Conservation (phyloP, 306 rosid genomes). For the Fagus sylvatica region DNA sequence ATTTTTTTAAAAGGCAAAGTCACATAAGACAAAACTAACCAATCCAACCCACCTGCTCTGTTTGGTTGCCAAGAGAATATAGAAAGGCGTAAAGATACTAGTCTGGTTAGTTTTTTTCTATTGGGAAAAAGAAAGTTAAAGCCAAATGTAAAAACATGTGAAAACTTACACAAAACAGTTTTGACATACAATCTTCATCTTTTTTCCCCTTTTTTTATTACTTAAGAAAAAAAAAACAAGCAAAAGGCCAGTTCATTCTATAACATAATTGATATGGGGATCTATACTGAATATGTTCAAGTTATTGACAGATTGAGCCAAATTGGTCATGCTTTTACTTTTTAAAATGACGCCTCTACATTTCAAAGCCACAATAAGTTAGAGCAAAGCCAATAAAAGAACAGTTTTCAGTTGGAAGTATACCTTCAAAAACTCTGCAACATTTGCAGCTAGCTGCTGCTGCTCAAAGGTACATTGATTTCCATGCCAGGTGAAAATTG, state of each 20-base stretch:
- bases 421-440: constrained; percentile 93
- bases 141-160: background rate
- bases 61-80: background rate
- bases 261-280: background rate
- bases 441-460: constrained; percentile 89
- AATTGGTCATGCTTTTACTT: constrained; percentile 16
- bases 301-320: background rate
- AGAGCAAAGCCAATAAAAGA: constrained; percentile 3
- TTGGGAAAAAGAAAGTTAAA: background rate
- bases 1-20: too few relatives aligned
- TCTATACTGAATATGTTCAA: background rate
- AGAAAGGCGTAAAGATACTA: background rate
- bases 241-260: background rate
- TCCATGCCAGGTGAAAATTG: constrained; percentile 93
- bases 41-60: background rate
- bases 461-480: constrained; percentile 85
- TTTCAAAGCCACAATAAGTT: constrained; percentile 10
- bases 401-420: background rate
- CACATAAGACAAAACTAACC: background rate
- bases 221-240: background rate
- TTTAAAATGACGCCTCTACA: constrained; percentile 9
- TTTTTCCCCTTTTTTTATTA: background rate
- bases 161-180: background rate
- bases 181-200: background rate
- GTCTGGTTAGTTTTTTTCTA: background rate